phyloP scores from a whole-genome alignment of 352 stramenopile genomes.

The Thalassiosira exigua region DNA sequence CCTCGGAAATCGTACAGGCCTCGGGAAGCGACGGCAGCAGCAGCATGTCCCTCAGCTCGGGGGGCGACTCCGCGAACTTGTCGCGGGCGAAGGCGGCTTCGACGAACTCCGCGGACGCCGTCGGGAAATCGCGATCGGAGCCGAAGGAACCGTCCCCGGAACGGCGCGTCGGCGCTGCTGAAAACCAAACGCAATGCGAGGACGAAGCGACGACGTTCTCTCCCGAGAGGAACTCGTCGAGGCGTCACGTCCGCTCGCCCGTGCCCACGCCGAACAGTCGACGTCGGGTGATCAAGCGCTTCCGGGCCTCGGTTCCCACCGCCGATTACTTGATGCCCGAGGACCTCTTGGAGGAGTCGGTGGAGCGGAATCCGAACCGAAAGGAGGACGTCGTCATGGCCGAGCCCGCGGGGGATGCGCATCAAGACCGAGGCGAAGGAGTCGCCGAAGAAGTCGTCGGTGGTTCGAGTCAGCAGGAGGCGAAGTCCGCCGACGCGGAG shows the following conservation, averaged over 20 bases:
- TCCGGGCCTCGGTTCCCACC: constrained; percentile 44
- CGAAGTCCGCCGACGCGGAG: not conserved
- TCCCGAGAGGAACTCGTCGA: constrained; percentile 24
- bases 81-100: too few species aligned
- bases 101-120: not conserved
- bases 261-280: constrained; percentile 60
- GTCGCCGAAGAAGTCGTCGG: too few species aligned
- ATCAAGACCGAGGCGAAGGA: not conserved
- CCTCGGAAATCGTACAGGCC: not conserved
- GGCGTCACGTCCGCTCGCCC: constrained; percentile 35
- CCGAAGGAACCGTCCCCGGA: not conserved
- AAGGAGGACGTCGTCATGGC: not conserved
- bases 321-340: constrained; percentile 46
- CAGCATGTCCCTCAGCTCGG: constrained; percentile 40
- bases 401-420: not conserved
- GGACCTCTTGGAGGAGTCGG: constrained; percentile 38
- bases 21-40: constrained; percentile 2
- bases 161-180: not conserved
- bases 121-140: not conserved
- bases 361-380: constrained; percentile 10
- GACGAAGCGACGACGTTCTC: constrained; percentile 10
- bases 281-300: constrained; percentile 51
- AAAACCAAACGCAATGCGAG: not conserved
- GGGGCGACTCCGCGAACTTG: too few species aligned
- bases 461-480: not conserved